Evolutionary conservation across 371 early-diverging fungal genomes (phyloP).

Genomic region (Mucor saturninus): DNA sequence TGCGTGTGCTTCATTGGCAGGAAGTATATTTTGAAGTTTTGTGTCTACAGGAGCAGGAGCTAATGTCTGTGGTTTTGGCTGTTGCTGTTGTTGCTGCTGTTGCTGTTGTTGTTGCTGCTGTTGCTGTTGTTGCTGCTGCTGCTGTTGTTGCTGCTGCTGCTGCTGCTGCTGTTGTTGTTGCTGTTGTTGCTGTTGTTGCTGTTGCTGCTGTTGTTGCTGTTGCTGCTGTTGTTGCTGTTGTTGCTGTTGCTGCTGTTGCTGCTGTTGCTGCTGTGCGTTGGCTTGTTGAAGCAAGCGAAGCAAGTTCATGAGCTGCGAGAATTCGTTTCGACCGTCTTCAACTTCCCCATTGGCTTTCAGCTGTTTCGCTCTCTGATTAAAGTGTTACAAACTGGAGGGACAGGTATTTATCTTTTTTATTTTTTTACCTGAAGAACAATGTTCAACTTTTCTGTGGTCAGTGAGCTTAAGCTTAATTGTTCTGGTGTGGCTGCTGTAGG

Average conservation of each 20-base stretch:
- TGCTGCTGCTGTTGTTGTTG: not conserved
- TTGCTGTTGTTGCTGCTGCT: not conserved
- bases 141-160: not conserved
- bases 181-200: conserved; percentile 36
- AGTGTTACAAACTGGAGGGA: not conserved
- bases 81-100: not conserved
- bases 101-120: not conserved
- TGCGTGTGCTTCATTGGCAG: not conserved
- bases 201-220: conserved; percentile 34
- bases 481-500: conserved; percentile 4
- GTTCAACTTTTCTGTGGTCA: conserved; percentile 45
- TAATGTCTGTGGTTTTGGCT: too few species aligned
- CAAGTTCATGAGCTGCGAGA: conserved; percentile 68
- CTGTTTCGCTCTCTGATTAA: conserved; percentile 39
- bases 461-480: conserved; percentile 28
- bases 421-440: conserved; percentile 38
- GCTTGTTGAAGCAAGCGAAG: conserved; percentile 59
- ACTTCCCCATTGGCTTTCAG: conserved; percentile 68
- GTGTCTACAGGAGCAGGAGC: not conserved
- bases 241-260: conserved; percentile 49
- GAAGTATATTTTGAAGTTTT: not conserved
- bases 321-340: conserved; percentile 73
- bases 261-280: conserved; percentile 32
- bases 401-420: not conserved
- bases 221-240: conserved; percentile 63